Percentiles rank a stretch among this genome's conserved stretches.
Conservation (phyloP, 345 rosid genomes). For the Pistacia integerrima region DNA sequence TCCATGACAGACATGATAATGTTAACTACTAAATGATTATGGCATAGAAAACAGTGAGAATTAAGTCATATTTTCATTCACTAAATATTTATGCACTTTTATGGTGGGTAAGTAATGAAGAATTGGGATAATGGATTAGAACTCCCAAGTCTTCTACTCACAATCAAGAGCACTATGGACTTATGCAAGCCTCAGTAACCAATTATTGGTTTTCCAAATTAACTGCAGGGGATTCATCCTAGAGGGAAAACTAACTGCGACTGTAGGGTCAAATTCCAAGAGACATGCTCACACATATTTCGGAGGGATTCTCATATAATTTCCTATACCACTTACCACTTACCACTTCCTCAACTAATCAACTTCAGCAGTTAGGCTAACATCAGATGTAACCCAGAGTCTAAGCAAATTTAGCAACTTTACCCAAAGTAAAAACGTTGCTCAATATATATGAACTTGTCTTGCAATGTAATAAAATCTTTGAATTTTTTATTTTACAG, state of each 20-base stretch:
- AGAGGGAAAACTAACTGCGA: neutral
- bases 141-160: neutral
- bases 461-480: neutral
- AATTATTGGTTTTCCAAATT: neutral
- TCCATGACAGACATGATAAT: neutral
- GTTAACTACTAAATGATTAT: neutral
- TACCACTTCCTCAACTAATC: neutral
- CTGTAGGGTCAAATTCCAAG: neutral
- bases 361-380: neutral
- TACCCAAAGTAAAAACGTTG: neutral
- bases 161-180: neutral
- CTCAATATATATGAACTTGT: neutral
- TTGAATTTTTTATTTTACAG: neutral
- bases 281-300: neutral
- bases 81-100: neutral
- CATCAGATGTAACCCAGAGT: neutral
- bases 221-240: neutral
- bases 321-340: neutral
- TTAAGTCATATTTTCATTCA: neutral
- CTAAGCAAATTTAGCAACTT: neutral
- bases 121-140: neutral
- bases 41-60: neutral
- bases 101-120: neutral
- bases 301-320: neutral
- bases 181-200: neutral